Base-by-base conservation (phyloP, 495 filamentous ascomycete genomes). In the Cladorrhinum samala region DNA sequence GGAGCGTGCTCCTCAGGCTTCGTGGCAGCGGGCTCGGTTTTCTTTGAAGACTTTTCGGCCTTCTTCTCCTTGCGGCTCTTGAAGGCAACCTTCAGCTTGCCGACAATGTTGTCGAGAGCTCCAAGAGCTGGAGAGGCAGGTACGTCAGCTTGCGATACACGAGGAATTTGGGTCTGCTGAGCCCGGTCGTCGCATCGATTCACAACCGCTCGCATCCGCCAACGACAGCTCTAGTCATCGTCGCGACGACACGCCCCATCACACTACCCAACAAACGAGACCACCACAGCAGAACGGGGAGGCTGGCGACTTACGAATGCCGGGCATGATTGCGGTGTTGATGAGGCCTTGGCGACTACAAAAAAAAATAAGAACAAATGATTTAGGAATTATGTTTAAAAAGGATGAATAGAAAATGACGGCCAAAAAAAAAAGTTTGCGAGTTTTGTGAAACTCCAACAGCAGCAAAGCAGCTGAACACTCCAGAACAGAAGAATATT, bases 1-100 rank as follows among this genome's bases (percentile, higher is more conserved):
- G 54, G 50, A 45, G 46, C 42, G 9, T 39, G 9, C 33, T 49
- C 46, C 40, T 50, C 52, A 3, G 53, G 21, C 54, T 61, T 47
- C 47, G 52, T 51, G 33, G 40, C 18, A 9, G 46, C 30, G n/a
- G 40, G 27, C 27, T 33, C 27, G 27, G 27, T 33, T 11, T 33
- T 16, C 24, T 49, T 53, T 23, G 52, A 51, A 21, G 51, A 23
- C 46, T 46, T 49, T 25, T 40, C 19, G 4, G 51, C 30, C 56
- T 53, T 59, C 58, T 59, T 60, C 25, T 60, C 58, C 41, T 7
- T 23, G 47, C 54, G 61, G 55, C 54, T 65, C 58, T 61, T 67
- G 62, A 70, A 70, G 52, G 60, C 60, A 33, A 58, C 60, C 66
- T 67, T 68, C 46, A 70, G 60, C 66, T 67, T 68, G 17, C 50